Evolutionary conservation across 805 yeast genomes (phyloP).

Genomic region (Schwanniomyces vanrijiae): DNA sequence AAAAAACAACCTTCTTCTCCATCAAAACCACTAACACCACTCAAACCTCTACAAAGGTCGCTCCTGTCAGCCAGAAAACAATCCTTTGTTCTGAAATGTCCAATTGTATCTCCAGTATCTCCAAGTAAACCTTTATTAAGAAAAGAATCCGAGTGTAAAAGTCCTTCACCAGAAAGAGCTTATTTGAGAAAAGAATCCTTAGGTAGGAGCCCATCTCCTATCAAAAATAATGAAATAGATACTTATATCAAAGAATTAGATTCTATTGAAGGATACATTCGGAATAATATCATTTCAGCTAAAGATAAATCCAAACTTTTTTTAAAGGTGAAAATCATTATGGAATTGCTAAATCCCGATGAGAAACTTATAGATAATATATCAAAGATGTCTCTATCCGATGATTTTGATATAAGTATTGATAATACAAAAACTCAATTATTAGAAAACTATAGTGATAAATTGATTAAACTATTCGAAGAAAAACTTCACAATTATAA

Average conservation of each 20-base stretch:
- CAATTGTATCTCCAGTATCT: neutral
- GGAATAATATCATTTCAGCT: neutral
- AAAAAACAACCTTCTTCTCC: constrained; percentile 2
- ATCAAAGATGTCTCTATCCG: neutral
- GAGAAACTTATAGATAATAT: neutral
- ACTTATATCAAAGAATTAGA: neutral
- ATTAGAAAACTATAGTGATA: constrained; percentile 39
- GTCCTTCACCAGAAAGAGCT: constrained; percentile 1
- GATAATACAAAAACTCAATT: constrained; percentile 18
- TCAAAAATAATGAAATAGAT: neutral
- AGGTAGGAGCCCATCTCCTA: neutral
- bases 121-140: neutral
- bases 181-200: neutral
- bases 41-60: neutral
- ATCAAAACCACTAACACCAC: constrained; percentile 5
- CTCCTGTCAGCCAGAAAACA: neutral
- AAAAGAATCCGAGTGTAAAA: neutral
- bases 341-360: neutral
- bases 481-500: constrained; percentile 17
- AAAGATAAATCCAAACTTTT: neutral
- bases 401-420: neutral
- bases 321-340: neutral
- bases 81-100: neutral
- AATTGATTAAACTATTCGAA: constrained; percentile 29
- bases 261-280: constrained; percentile 1